Evolutionary conservation across 2,329 filamentous ascomycete species (phyloP), one percentile per base, ranked within the genome.

Genomic region (Aspergillus niger): DNA sequence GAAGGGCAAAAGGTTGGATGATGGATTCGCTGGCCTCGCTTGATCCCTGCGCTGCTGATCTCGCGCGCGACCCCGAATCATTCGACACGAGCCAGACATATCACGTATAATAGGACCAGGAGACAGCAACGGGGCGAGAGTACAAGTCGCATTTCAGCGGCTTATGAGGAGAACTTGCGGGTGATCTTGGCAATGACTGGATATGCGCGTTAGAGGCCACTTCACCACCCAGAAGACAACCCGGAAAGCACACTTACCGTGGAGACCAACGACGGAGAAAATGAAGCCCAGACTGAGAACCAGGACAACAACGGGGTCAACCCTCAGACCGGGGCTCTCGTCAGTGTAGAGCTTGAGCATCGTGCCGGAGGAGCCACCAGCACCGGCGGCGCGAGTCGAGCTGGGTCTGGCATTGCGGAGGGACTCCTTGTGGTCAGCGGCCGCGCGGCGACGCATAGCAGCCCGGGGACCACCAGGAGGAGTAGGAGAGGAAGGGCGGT

Each of bases 301-400:
- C 74, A 99, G 86, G 66, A 99, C 94, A 67, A 99, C 93, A 62
- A 99, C 95, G 22, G 95, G 95, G 78, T 99, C 95, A 67, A 99
- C 95, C 84, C 97, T 97, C 72, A 99, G 84, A 64, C 95, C 95
- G 61, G 95, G 95, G 67, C 91, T 96, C 83, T 99, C 95, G 76
- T 99, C 95, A 60, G 95, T 99, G 87, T 99, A 99, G 48, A 99
- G 89, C 80, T 93, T 94, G 83, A 99, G 85, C 95, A 99, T 99
- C 56, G 95, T 99, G 82, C 92, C 96, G 79, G 90, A 96, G 77
- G 92, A 97, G 67, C 95, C 95, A 69, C 95, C 95, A 17, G 95
- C 95, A 70, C 95, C 95, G 36, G 95, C 95, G 41, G 94, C 89
- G 72, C 95, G 87, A 68, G 95, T 99, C 82, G 91, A 96, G 77